Conservation (phyloP, 1,139 yeast species). For the Blastobotrys proliferans region DNA sequence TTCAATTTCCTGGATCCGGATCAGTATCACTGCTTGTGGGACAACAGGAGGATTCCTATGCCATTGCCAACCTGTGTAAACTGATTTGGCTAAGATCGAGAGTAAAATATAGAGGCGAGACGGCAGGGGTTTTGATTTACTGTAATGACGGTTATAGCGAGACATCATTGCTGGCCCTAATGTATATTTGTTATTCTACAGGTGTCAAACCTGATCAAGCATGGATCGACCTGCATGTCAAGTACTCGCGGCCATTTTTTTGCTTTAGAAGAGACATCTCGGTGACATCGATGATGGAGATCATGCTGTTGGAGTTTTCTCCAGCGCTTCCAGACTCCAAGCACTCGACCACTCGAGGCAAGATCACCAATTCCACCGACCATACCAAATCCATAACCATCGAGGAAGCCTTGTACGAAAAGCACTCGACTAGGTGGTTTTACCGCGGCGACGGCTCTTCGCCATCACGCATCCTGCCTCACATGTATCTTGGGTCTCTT, state of each 20-base stretch:
- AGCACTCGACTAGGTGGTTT: conserved; percentile 29
- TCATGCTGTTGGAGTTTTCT: conserved; percentile 52
- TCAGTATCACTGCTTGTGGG: conserved; percentile 18
- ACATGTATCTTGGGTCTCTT: conserved; percentile 80
- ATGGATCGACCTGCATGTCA: conserved; percentile 54
- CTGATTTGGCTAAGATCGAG: conserved; percentile 32
- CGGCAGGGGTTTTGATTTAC: conserved; percentile 47
- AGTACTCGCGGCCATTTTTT: conserved; percentile 74
- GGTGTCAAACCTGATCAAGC: conserved; percentile 49
- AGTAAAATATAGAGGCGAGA: conserved; percentile 21
- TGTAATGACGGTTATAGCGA: conserved; percentile 95
- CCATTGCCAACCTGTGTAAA: conserved; percentile 32
- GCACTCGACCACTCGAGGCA: background rate
- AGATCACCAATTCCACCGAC: background rate
- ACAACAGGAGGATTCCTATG: conserved; percentile 24
- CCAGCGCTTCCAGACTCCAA: conserved; percentile 37
- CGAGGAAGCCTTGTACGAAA: background rate
- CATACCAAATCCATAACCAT: background rate
- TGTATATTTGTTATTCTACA: conserved; percentile 65
- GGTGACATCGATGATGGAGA: conserved; percentile 60
- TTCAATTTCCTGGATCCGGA: conserved; percentile 83
- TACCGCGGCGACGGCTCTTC: conserved; percentile 48
- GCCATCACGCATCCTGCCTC: conserved; percentile 74
- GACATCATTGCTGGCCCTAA: conserved; percentile 66
- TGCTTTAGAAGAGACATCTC: conserved; percentile 72